Conservation (phyloP, 805 yeast species). For the Myxozyma sirexii region DNA sequence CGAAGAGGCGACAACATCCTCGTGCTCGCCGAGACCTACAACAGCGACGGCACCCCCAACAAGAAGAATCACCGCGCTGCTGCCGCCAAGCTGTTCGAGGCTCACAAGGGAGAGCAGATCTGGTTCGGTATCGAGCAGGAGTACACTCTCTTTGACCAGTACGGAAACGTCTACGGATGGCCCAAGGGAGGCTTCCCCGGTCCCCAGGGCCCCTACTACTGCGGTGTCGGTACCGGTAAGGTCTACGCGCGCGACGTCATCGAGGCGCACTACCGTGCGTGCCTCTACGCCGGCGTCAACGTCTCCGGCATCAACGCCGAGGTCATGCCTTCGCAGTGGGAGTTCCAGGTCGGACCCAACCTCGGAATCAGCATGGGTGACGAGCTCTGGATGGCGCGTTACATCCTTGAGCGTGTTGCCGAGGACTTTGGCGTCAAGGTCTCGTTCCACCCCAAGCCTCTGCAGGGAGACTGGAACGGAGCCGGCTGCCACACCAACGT, state of each 20-base stretch:
- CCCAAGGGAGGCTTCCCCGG: conserved; percentile 99
- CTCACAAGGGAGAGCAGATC: conserved; percentile 78
- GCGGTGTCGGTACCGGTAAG: conserved; percentile 99
- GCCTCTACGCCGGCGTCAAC: conserved; percentile 86
- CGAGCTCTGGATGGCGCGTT: conserved; percentile 94
- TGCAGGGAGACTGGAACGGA: conserved; percentile 99
- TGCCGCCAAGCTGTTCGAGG: conserved; percentile 91
- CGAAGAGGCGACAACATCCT: conserved; percentile 96
- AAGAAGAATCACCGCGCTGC: conserved; percentile 97
- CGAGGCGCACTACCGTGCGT: conserved; percentile 99
- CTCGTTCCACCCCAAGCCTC: conserved; percentile 98
- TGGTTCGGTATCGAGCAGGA: conserved; percentile 99
- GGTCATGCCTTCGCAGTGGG: conserved; percentile 99
- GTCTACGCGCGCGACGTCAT: conserved; percentile 97
- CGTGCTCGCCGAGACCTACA: conserved; percentile 95
- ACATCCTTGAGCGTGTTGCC: conserved; percentile 88
- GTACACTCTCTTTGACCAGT: conserved; percentile 92
- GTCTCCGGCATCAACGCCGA: conserved; percentile 98
- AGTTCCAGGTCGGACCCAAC: conserved; percentile 99
- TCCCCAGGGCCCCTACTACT: conserved; percentile 99
- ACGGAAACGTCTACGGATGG: conserved; percentile 93
- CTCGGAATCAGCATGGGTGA: conserved; percentile 96
- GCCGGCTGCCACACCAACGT: conserved; percentile 99
- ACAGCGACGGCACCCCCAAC: conserved; percentile 99
- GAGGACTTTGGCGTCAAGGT: conserved; percentile 99